Evolutionary conservation across 2,329 filamentous ascomycete genomes (phyloP).

Genomic region (Torrubiella hemipterigena): DNA sequence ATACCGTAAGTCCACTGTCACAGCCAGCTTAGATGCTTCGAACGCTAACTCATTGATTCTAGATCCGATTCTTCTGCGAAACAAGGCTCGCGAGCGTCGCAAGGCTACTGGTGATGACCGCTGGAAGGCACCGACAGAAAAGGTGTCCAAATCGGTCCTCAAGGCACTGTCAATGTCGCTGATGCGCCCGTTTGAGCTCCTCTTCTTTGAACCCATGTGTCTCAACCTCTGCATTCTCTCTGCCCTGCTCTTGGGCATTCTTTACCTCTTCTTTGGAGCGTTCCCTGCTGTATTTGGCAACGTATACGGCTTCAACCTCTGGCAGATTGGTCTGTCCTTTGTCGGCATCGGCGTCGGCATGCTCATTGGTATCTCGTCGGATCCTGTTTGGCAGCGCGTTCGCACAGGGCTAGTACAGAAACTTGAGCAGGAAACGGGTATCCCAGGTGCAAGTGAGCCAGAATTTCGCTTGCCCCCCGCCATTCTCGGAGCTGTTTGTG

Average conservation of each 20-base stretch:
- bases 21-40: too few species aligned
- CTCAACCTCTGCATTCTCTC: slow-evolving; percentile 71
- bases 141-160: slow-evolving; percentile 52
- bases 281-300: slow-evolving; percentile 69
- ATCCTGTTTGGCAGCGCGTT: slow-evolving; percentile 54
- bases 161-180: slow-evolving; percentile 47
- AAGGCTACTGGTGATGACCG: slow-evolving; percentile 65
- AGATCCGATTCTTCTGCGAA: slow-evolving; percentile 58
- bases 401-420: slow-evolving; percentile 44
- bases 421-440: slow-evolving; percentile 36
- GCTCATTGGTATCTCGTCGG: slow-evolving; percentile 46
- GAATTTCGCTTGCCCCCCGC: slow-evolving; percentile 75
- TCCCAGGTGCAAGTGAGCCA: slow-evolving; percentile 56
- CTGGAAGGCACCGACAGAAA: slow-evolving; percentile 70
- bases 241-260: slow-evolving; percentile 72
- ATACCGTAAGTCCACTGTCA: slow-evolving; percentile 51
- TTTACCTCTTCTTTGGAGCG: slow-evolving; percentile 87
- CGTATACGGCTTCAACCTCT: slow-evolving; percentile 65
- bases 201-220: slow-evolving; percentile 77
- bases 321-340: slow-evolving; percentile 72
- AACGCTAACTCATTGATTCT: too few species aligned
- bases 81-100: slow-evolving; percentile 59
- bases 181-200: slow-evolving; percentile 64
- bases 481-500: slow-evolving; percentile 62
- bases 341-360: slow-evolving; percentile 60